Evolutionary conservation across 2,329 filamentous ascomycete genomes (phyloP), one percentile per base, ranked within the genome.

Genomic region (Colletotrichum tanaceti): DNA sequence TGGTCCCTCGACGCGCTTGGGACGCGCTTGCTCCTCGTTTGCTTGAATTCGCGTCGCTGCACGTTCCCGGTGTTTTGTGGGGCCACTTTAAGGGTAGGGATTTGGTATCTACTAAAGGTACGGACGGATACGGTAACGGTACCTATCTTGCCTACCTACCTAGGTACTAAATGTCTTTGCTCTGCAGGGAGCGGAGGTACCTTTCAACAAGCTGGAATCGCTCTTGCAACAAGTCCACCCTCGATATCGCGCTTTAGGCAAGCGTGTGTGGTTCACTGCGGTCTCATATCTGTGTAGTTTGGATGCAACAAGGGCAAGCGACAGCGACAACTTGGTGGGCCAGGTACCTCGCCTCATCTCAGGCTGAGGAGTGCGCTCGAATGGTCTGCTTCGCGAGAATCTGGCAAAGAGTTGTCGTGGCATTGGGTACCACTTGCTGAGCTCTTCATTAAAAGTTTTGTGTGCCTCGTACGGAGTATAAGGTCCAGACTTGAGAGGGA

Each of bases 11-110:
- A 68, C 63, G 58, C 64, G 67, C 41, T 63, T 24, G 16, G 24
- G 10, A 55, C 65, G 65, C 65, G 67, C 66, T 58, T 63, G 52
- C 61, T 55, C 50, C 50, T 47, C 65, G 65, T n/a, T 49, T 58
- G 50, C 55, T 55, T 41, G 39, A 65, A 28, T 53, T 39, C 62
- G 65, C 65, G 62, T 53, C 24, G 54, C 61, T 68, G 60, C 65
- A 65, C 61, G 43, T 68, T 54, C 47, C 20, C 35, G 54, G 54
- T 10, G n/a, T 28, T 35, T 44, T 62, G 49, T 62, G 59, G 59
- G 59, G 39, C 32, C 59, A 53, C 18, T 24, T 50, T 24, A 22
- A 6, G 18, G 46, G 44, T 24, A 24, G 24, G 24, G 2, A 24
- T 24, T 4, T 24, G 4, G 2, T 24, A 24, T 24, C 24, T 24